Conservation (phyloP, 164 flowering plant species). For the Malania oleifera region DNA sequence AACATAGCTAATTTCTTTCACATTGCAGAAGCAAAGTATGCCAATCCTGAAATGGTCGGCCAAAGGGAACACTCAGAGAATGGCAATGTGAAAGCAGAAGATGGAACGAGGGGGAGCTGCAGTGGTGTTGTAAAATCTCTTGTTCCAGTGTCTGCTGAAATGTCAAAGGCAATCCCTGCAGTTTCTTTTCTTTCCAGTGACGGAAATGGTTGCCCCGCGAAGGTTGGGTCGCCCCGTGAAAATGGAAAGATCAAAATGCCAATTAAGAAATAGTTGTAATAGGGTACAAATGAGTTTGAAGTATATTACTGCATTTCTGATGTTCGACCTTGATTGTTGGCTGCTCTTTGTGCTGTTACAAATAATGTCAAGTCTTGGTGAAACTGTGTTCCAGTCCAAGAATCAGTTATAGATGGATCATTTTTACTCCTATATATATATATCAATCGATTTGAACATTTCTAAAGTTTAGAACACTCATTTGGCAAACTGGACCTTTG, state of each 20-base stretch:
- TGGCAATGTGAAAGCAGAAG: slow-evolving; percentile 3
- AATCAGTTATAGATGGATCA: no score
- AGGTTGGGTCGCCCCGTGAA: slow-evolving; percentile 8
- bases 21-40: slow-evolving; percentile 21
- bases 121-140: slow-evolving; percentile 9
- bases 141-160: not conserved
- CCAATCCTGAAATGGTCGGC: slow-evolving; percentile 5
- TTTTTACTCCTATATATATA: no score
- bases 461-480: no score
- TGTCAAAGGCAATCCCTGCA: not conserved
- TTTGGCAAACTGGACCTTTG: no score
- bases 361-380: no score
- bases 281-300: no score
- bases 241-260: not conserved
- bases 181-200: not conserved
- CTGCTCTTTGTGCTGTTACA: not conserved
- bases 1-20: no score
- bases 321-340: not conserved
- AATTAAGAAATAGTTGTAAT: not conserved
- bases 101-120: not conserved
- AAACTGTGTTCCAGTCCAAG: no score
- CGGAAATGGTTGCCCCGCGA: slow-evolving; percentile 7
- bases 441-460: no score
- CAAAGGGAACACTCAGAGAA: slow-evolving; percentile 9
- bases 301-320: no score